Conservation (phyloP, 1,139 yeast species). For the Kazachstania sp. region DNA sequence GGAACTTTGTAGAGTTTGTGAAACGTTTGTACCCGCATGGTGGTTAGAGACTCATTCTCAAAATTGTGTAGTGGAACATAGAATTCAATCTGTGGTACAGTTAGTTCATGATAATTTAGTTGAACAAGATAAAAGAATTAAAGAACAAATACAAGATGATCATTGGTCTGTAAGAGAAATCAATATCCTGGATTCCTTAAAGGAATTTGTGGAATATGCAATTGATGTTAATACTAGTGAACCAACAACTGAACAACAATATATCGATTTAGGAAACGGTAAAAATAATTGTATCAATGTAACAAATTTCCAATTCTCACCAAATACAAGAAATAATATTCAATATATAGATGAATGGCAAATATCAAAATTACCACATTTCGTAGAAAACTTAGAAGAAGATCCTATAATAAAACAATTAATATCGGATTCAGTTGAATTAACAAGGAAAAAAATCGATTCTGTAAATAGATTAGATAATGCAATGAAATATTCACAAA, state of each 20-base stretch:
- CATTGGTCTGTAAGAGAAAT: not conserved
- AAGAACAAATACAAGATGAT: not conserved
- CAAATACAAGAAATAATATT: constrained; percentile 61
- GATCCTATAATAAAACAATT: constrained; percentile 24
- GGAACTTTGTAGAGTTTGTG: constrained; percentile 87
- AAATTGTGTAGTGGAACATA: constrained; percentile 77
- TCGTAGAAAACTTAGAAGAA: not conserved
- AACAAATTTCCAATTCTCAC: constrained; percentile 44
- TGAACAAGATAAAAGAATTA: constrained; percentile 43
- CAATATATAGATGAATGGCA: constrained; percentile 46
- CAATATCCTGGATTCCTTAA: constrained; percentile 28
- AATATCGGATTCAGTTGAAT: constrained; percentile 56
- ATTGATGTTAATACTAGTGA: constrained; percentile 55
- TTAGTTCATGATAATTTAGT: constrained; percentile 64
- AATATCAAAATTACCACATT: constrained; percentile 3
- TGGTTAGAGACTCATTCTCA: constrained; percentile 91
- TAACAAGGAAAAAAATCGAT: constrained; percentile 62
- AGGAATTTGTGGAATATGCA: constrained; percentile 71
- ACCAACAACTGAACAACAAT: not conserved
- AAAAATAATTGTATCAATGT: not conserved
- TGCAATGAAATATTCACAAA: constrained; percentile 68
- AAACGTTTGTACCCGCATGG: constrained; percentile 89
- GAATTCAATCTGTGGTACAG: constrained; percentile 73
- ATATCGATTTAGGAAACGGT: not conserved
- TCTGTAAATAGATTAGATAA: constrained; percentile 70